These are phyloP conservation scores for Epichloe brachyelytri DNA, from an alignment of 2,329 filamentous ascomycete genomes.

Conservation along the genomic window DNA sequence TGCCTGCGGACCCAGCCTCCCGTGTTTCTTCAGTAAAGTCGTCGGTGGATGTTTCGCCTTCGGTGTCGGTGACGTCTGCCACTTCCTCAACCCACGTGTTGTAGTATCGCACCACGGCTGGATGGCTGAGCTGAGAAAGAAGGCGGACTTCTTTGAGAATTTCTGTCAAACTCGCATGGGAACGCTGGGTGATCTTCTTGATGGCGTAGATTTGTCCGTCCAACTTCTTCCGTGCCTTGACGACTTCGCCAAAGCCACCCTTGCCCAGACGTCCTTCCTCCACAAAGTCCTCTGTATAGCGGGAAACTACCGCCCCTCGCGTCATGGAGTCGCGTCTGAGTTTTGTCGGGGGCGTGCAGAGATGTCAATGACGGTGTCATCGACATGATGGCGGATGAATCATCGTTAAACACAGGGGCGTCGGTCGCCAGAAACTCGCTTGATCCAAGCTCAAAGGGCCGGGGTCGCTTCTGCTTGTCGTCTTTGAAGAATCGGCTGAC, in stretches of 20 bases:
- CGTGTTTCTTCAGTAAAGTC: slow-evolving; percentile 25
- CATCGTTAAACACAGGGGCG: slow-evolving; percentile 42
- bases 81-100: slow-evolving; percentile 85
- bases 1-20: slow-evolving; percentile 26
- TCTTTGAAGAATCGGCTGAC: slow-evolving; percentile 73
- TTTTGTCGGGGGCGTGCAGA: slow-evolving; percentile 32
- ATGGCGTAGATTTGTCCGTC: slow-evolving; percentile 91
- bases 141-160: slow-evolving; percentile 76
- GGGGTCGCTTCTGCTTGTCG: slow-evolving; percentile 71
- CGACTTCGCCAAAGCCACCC: slow-evolving; percentile 91
- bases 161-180: slow-evolving; percentile 66
- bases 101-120: slow-evolving; percentile 77
- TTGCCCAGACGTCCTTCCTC: slow-evolving; percentile 83
- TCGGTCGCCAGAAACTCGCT: slow-evolving; percentile 56
- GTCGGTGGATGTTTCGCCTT: slow-evolving; percentile 43
- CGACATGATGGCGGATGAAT: slow-evolving; percentile 26
- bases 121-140: slow-evolving; percentile 85
- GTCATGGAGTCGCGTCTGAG: slow-evolving; percentile 50
- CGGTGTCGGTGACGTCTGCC: slow-evolving; percentile 37
- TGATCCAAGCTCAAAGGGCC: slow-evolving; percentile 60
- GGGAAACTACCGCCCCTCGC: slow-evolving; percentile 43
- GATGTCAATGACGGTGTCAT: slow-evolving; percentile 29
- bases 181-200: slow-evolving; percentile 85
- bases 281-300: slow-evolving; percentile 81
- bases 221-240: slow-evolving; percentile 87